Percentiles rank a stretch among this genome's conserved stretches.
These are phyloP conservation scores for Backusella tuberculispora DNA, from an alignment of 192 early-diverging fungal genomes.

Conservation along the genomic window DNA sequence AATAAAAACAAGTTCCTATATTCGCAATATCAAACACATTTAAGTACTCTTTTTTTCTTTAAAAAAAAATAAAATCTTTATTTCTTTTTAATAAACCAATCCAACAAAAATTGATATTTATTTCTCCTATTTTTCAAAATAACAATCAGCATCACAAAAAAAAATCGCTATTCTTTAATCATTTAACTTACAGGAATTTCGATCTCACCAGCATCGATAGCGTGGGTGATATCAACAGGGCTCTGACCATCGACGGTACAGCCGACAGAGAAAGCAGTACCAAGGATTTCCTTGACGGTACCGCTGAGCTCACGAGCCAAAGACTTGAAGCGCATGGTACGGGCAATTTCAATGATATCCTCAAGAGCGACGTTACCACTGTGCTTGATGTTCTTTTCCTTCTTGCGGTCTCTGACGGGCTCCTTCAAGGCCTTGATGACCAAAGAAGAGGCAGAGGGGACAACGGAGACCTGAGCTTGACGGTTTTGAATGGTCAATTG, in stretches of 20 bases:
- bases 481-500: constrained; percentile 99
- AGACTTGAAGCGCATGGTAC: constrained; percentile 95
- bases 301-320: constrained; percentile 91
- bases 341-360: constrained; percentile 94
- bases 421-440: constrained; percentile 98
- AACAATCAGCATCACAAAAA: constrained; percentile 2
- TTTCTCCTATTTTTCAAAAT: constrained; percentile 30
- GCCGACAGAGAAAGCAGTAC: constrained; percentile 92
- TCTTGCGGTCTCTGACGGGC: constrained; percentile 96
- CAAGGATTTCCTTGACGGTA: constrained; percentile 96
- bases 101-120: constrained; percentile 28
- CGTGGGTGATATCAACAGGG: constrained; percentile 84
- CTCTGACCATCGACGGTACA: constrained; percentile 98
- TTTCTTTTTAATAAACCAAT: constrained; percentile 22
- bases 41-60: not conserved
- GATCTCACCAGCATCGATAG: constrained; percentile 87
- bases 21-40: not conserved
- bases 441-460: constrained; percentile 94
- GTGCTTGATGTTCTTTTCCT: constrained; percentile 99
- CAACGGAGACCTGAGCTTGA: constrained; percentile 95
- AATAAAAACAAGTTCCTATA: not conserved
- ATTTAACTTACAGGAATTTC: constrained; percentile 60
- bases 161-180: not conserved
- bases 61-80: constrained; percentile 10
- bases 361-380: constrained; percentile 93